Evolutionary conservation across 2,329 filamentous ascomycete genomes (phyloP), one percentile per base, ranked within the genome.

Genomic region (Penicillium sclerotigenum): DNA sequence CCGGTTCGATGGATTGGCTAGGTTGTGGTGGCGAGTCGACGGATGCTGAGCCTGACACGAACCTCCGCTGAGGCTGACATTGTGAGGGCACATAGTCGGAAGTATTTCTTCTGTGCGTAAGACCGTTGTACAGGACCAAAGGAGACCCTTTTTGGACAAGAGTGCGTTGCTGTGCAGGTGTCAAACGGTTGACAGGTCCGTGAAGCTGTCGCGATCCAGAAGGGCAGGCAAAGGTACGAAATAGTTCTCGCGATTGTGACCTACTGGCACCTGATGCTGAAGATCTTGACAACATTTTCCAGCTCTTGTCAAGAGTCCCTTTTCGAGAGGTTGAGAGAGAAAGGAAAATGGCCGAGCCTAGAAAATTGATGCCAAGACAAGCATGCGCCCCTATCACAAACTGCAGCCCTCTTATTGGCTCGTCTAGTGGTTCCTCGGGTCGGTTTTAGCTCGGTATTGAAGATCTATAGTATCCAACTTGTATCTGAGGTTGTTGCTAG

Each of bases 231-330:
- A 65, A 56, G 3, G 58, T 54, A 46, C 65, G 64, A 26, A 73
- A 52, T 47, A 71, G 29, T 47, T 66, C 56, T 41, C 66, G 67
- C 33, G 68, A 65, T 51, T 64, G 66, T 37, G 69, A 57, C 55
- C 66, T 57, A 57, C 63, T 68, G 33, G 64, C 65, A 47, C 65
- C 69, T 36, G 66, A 63, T 43, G 69, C 63, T 42, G 69, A 66
- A 58, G 65, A 64, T 59, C 65, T 64, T 52, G 72, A 69, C 46
- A 75, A 58, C 74, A 77, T 77, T 42, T 36, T 71, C 47, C 54
- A 28, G 53, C 49, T 57, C 54, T 61, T 62, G 59, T 53, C 45
- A 33, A 43, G 28, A 45, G 14, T 33, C 18, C 29, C 20, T 34
- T 13, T 24, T 11, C 9, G 31, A 46, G 29, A 24, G 40, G 45